A percentile compares a stretch with the other conserved stretches of the same genome.
Conservation (phyloP, 1,284 basidiomycete species). For the Trametes sp. region DNA sequence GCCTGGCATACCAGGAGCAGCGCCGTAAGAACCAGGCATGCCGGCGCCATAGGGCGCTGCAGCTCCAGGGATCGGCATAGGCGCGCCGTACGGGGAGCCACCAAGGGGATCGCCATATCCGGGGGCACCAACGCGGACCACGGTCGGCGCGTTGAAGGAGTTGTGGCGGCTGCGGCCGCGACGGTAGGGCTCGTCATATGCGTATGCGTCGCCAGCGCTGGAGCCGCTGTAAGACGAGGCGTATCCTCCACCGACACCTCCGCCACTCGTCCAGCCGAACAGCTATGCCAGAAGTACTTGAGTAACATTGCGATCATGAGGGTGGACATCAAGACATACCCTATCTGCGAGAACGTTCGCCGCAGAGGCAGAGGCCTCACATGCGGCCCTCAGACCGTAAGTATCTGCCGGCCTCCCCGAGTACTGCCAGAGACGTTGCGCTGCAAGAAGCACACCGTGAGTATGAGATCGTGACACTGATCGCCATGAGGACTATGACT, state of each 20-base stretch:
- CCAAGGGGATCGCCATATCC: conserved; percentile 14
- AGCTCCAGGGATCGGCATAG: conserved; percentile 23
- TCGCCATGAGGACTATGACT: not conserved
- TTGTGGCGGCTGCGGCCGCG: conserved; percentile 27
- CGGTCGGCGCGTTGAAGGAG: conserved; percentile 25
- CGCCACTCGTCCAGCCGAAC: conserved; percentile 12
- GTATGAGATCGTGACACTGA: not conserved
- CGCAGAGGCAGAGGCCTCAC: conserved; percentile 26
- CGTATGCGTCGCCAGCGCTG: conserved; percentile 19
- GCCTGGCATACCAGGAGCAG: conserved; percentile 20
- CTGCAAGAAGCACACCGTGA: not conserved
- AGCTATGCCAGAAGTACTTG: conserved; percentile 12
- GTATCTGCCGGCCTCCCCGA: conserved; percentile 24
- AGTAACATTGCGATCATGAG: not conserved
- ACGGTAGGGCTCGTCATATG: conserved; percentile 24
- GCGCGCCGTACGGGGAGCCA: conserved; percentile 16
- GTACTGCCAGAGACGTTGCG: conserved; percentile 31
- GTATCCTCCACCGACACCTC: conserved; percentile 10
- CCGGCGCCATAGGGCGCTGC: conserved; percentile 21
- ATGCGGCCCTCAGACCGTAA: conserved; percentile 25
- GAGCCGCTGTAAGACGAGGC: conserved; percentile 23
- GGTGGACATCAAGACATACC: conserved; percentile 8
- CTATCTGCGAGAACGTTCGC: conserved; percentile 26
- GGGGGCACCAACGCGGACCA: conserved; percentile 26
- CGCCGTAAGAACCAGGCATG: conserved; percentile 26